Conservation (phyloP, 139 green algal species). For the Mychonastes homosphaera region DNA sequence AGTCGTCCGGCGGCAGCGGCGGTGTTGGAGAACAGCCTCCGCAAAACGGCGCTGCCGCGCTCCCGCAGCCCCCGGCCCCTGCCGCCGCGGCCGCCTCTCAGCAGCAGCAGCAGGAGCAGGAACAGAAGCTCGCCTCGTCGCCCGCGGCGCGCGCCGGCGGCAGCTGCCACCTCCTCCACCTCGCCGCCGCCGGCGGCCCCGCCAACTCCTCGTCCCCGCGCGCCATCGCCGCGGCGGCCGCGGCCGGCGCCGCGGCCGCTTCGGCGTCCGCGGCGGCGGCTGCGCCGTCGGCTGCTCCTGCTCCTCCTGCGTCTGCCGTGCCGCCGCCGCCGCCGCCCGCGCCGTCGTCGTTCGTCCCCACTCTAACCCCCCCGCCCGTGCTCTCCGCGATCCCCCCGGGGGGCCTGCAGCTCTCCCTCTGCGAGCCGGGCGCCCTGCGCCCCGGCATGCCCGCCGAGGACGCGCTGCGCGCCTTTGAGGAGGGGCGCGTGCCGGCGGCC, state of each 20-base stretch:
- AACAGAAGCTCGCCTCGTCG: conserved; percentile 1
- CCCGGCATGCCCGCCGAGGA: conserved; percentile 24
- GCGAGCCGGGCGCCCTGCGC: conserved; percentile 33
- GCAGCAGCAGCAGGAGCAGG: background rate
- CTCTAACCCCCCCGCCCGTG: background rate
- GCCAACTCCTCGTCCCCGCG: too few relatives aligned
- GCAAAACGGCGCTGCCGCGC: too few relatives aligned
- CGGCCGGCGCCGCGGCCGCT: background rate
- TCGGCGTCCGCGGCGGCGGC: background rate
- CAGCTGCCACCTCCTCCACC: too few relatives aligned
- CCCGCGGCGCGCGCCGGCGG: too few relatives aligned
- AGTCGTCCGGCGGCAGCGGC: too few relatives aligned
- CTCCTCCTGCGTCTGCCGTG: background rate
- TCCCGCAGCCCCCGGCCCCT: too few relatives aligned
- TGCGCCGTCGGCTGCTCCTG: background rate
- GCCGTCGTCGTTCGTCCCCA: background rate
- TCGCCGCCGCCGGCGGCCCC: too few relatives aligned
- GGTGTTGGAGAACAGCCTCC: too few relatives aligned
- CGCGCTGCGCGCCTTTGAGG: conserved; percentile 35
- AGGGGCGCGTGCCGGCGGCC: conserved; percentile 15
- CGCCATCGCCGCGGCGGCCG: too few relatives aligned
- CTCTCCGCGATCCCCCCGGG: background rate
- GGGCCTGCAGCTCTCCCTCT: conserved; percentile 55
- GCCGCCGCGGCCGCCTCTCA: too few relatives aligned
- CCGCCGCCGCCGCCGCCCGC: background rate